These are phyloP conservation scores for Lithospermum erythrorhizon DNA, from an alignment of 257 asterid genomes.

Conservation along the genomic window DNA sequence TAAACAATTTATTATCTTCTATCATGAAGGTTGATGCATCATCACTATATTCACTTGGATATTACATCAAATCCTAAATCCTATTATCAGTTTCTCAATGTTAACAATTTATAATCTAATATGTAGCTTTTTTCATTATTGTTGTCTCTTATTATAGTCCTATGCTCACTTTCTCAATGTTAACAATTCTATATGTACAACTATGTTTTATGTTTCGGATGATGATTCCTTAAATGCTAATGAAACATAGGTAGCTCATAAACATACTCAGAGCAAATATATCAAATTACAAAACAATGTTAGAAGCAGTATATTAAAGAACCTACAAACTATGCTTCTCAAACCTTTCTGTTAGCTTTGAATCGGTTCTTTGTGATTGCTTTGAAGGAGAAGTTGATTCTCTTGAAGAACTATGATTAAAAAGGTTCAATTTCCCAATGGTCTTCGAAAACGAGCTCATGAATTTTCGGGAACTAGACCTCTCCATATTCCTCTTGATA, in stretches of 20 bases:
- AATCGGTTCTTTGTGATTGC: slow-evolving; percentile 63
- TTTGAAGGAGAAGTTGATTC: slow-evolving; percentile 76
- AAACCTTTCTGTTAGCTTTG: slow-evolving; percentile 52
- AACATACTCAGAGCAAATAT: not conserved
- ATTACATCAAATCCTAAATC: too few species aligned
- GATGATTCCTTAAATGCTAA: not conserved
- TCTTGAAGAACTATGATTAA: slow-evolving; percentile 52
- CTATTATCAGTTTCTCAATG: too few species aligned
- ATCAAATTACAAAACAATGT: not conserved
- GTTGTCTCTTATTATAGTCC: too few species aligned
- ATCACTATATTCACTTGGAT: too few species aligned
- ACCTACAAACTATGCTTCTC: slow-evolving; percentile 21
- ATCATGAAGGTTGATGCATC: too few species aligned
- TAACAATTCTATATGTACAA: too few species aligned
- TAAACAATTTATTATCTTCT: too few species aligned
- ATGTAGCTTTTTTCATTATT: too few species aligned
- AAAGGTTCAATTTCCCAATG: slow-evolving; percentile 58
- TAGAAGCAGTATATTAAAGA: not conserved
- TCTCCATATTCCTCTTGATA: slow-evolving; percentile 85
- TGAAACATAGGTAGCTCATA: not conserved
- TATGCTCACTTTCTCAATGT: too few species aligned
- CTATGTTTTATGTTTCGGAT: not conserved
- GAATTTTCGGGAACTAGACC: slow-evolving; percentile 54
- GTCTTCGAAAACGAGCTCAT: slow-evolving; percentile 71
- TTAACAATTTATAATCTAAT: too few species aligned